Conservation (phyloP, 2,329 filamentous ascomycete genomes). For the Fusarium nurragi region DNA sequence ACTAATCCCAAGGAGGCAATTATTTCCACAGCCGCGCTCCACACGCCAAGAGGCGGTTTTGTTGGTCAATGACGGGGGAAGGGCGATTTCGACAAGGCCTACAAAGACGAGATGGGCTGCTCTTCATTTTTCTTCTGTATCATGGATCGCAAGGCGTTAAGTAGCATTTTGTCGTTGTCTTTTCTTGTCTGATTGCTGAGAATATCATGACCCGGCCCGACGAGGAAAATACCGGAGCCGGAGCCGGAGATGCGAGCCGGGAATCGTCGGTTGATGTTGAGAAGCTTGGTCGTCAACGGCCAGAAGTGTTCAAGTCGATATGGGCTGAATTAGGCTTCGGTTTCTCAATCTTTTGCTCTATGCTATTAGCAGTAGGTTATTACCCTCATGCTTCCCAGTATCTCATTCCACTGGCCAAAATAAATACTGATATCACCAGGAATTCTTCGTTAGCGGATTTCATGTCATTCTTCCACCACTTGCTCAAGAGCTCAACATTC, state of each 20-base stretch:
- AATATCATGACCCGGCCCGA: slow-evolving; percentile 24
- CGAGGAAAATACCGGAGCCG: slow-evolving; percentile 23
- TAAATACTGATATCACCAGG: slow-evolving; percentile 24
- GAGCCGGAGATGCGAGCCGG: slow-evolving; percentile 1
- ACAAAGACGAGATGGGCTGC: slow-evolving; percentile 16
- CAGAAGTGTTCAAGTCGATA: slow-evolving; percentile 35
- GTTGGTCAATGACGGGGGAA: slow-evolving; percentile 15
- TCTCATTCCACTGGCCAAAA: neutral
- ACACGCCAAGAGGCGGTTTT: slow-evolving; percentile 9
- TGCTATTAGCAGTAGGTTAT: slow-evolving; percentile 40
- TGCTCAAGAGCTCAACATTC: slow-evolving; percentile 69
- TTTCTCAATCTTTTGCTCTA: slow-evolving; percentile 39
- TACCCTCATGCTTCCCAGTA: neutral
- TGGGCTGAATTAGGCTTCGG: slow-evolving; percentile 41
- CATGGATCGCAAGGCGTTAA: neutral
- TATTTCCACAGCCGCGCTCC: slow-evolving; percentile 6
- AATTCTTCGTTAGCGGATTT: slow-evolving; percentile 45
- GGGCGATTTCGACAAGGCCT: slow-evolving; percentile 15
- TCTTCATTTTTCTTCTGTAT: neutral
- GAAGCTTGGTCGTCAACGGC: slow-evolving; percentile 42
- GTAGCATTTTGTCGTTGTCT: neutral
- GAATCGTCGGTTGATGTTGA: slow-evolving; percentile 35
- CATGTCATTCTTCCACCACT: slow-evolving; percentile 70
- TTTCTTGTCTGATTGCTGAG: neutral
- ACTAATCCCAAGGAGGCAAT: slow-evolving; percentile 29